A percentile compares a stretch with the other conserved stretches of the same genome.
Conservation (phyloP, 2,329 filamentous ascomycete species). For the Claviceps fusiformis region DNA sequence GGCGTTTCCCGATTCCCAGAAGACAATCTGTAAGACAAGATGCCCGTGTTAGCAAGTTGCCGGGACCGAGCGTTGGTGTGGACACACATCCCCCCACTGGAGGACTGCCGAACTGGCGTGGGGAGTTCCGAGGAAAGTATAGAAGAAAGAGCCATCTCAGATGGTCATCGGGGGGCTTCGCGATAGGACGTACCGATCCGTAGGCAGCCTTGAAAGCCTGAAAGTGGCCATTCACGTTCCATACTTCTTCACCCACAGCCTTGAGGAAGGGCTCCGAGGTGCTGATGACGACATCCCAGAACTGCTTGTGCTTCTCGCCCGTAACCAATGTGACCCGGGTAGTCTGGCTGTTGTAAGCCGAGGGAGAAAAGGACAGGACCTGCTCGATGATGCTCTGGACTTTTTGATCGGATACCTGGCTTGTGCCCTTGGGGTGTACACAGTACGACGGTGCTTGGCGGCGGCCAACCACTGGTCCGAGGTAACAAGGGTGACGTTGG, state of each 20-base stretch:
- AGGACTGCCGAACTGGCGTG: no score
- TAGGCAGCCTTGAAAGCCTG: constrained; percentile 11
- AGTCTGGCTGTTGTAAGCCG: constrained; percentile 79
- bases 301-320: constrained; percentile 69
- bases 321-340: constrained; percentile 67
- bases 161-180: no score
- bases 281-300: constrained; percentile 59
- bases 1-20: constrained; percentile 38
- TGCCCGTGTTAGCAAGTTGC: background rate
- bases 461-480: constrained; percentile 13
- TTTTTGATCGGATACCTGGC: constrained; percentile 34
- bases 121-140: no score
- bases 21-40: constrained; percentile 74
- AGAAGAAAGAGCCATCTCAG: no score
- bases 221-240: constrained; percentile 10
- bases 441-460: constrained; percentile 53
- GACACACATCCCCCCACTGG: no score
- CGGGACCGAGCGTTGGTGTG: no score
- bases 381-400: constrained; percentile 52
- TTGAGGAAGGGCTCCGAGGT: constrained; percentile 33
- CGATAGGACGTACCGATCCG: constrained; percentile 28
- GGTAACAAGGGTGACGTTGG: background rate
- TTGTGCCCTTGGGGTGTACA: constrained; percentile 54
- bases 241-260: constrained; percentile 9
- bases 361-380: constrained; percentile 56